phyloP scores from a whole-genome alignment of 495 filamentous ascomycete species.

The Penicillium subrubescens region DNA sequence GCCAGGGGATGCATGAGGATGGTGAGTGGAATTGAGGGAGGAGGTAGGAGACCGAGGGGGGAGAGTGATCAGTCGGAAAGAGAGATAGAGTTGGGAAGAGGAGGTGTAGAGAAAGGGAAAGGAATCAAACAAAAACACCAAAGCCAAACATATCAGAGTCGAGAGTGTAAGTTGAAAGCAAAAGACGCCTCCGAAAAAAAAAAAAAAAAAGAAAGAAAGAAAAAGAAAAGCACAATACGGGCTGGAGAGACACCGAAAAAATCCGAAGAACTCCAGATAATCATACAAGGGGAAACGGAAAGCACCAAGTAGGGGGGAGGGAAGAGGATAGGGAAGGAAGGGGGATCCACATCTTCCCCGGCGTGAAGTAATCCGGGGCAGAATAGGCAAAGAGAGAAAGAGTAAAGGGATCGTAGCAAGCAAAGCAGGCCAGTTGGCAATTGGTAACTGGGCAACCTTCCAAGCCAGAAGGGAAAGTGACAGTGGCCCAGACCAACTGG shows the following conservation, averaged over 20 bases:
- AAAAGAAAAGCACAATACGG: not conserved
- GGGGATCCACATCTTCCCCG: slow-evolving; percentile 9
- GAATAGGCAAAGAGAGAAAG: not conserved
- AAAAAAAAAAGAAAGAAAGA: not conserved
- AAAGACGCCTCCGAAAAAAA: not conserved
- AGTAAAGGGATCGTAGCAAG: not conserved
- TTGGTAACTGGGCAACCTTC: slow-evolving; percentile 1
- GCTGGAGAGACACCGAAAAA: not conserved
- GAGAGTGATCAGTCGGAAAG: not conserved
- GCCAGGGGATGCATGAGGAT: slow-evolving; percentile 10
- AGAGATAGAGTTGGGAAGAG: not conserved
- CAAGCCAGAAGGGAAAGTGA: not conserved
- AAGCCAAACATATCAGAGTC: not conserved
- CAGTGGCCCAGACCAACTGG: not conserved
- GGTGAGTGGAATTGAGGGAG: not conserved
- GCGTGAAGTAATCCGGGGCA: slow-evolving; percentile 1
- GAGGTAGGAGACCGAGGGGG: not conserved
- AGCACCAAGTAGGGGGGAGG: not conserved
- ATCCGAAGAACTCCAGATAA: slow-evolving; percentile 7
- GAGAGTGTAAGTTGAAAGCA: not conserved
- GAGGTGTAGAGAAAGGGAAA: not conserved
- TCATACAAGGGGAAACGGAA: slow-evolving; percentile 12
- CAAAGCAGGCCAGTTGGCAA: not conserved
- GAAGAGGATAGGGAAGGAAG: not conserved
- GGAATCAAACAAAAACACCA: not conserved